phyloP scores from a whole-genome alignment of 1,284 basidiomycete genomes.

The Rhizoctonia solani region DNA sequence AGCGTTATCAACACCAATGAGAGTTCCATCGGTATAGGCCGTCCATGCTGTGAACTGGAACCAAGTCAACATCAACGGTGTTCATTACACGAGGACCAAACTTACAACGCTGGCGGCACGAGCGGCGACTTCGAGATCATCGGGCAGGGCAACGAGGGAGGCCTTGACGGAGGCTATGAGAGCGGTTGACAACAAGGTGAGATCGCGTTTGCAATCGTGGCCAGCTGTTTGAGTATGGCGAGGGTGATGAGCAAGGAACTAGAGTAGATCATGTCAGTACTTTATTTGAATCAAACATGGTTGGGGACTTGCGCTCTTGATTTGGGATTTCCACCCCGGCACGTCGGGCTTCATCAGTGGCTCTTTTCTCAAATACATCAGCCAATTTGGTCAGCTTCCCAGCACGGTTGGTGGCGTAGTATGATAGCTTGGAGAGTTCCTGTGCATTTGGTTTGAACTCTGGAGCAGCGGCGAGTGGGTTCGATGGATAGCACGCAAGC shows the following conservation, averaged over 20 bases:
- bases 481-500: constrained; percentile 88
- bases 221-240: constrained; percentile 80
- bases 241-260: constrained; percentile 87
- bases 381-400: constrained; percentile 88
- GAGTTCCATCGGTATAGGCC: constrained; percentile 85
- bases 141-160: constrained; percentile 64
- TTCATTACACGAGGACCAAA: constrained; percentile 38
- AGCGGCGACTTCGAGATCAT: constrained; percentile 84
- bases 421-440: constrained; percentile 88
- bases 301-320: constrained; percentile 51
- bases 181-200: constrained; percentile 78
- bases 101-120: constrained; percentile 81
- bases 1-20: constrained; percentile 74
- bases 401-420: constrained; percentile 89
- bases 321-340: constrained; percentile 74
- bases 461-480: constrained; percentile 73
- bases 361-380: constrained; percentile 79
- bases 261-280: constrained; percentile 9
- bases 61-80: background rate
- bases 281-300: background rate
- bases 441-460: constrained; percentile 87
- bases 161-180: constrained; percentile 75
- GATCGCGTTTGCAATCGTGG: constrained; percentile 90
- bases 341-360: constrained; percentile 68
- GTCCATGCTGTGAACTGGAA: constrained; percentile 86